phyloP scores from a whole-genome alignment of 2,329 filamentous ascomycete species.

The Didymella exigua region DNA sequence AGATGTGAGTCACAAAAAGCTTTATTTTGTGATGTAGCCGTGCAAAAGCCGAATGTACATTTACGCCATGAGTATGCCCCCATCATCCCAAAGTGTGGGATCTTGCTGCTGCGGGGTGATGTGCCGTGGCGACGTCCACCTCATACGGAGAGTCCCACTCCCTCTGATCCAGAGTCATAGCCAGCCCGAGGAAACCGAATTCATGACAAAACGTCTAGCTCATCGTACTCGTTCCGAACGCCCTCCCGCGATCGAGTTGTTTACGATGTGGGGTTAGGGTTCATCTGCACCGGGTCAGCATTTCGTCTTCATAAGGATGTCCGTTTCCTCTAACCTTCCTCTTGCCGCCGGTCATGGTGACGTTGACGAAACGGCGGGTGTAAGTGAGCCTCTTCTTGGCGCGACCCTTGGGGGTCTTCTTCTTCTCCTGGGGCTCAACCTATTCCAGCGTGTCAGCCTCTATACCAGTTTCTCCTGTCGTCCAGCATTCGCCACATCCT shows the following conservation, averaged over 20 bases:
- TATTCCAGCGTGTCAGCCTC: conserved; percentile 50
- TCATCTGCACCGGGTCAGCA: conserved; percentile 65
- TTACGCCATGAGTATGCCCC: conserved; percentile 50
- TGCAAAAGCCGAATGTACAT: conserved; percentile 47
- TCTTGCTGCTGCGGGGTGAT: conserved; percentile 37
- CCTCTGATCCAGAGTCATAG: conserved; percentile 51
- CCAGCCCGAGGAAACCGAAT: conserved; percentile 45
- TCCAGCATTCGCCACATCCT: not conserved
- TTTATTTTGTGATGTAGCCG: conserved; percentile 40
- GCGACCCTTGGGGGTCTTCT: conserved; percentile 95
- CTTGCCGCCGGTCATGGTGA: conserved; percentile 97
- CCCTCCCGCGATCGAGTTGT: conserved; percentile 30
- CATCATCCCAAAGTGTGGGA: conserved; percentile 46
- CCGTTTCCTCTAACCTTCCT: conserved; percentile 73
- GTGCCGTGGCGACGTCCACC: conserved; percentile 38
- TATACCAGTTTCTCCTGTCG: not conserved
- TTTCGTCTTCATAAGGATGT: not conserved
- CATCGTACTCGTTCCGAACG: conserved; percentile 39
- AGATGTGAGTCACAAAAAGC: conserved; percentile 32
- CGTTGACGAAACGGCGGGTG: conserved; percentile 98
- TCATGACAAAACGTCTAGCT: conserved; percentile 44
- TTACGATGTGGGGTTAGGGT: conserved; percentile 81
- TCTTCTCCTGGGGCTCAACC: conserved; percentile 92
- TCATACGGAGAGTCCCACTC: conserved; percentile 36
- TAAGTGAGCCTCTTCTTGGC: conserved; percentile 97